Evolutionary conservation across 2,329 filamentous ascomycete species (phyloP).

Genomic region (Trichoderma harzianum): DNA sequence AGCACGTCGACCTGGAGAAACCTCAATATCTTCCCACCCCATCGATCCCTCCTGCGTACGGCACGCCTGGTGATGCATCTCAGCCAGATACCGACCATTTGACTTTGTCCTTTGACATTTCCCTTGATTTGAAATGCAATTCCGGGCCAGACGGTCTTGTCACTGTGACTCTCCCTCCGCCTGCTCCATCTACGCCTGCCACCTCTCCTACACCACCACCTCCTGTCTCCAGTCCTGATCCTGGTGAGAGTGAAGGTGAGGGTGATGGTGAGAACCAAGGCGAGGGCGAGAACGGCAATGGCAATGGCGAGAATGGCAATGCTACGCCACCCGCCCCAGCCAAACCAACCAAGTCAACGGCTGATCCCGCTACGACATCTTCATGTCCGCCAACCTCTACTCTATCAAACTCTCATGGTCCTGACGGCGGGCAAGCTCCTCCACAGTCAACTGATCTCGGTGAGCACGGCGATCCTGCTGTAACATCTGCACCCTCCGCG

Average conservation of each 20-base stretch:
- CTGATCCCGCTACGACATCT: neutral
- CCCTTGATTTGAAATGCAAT: constrained; percentile 28
- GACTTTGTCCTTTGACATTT: constrained; percentile 24
- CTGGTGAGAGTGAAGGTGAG: neutral
- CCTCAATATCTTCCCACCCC: constrained; percentile 16
- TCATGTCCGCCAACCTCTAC: neutral
- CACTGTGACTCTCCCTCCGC: constrained; percentile 18
- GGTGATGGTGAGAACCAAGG: neutral
- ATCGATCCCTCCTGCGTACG: constrained; percentile 1
- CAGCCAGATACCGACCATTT: neutral
- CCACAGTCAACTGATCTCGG: neutral
- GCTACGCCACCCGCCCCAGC: neutral
- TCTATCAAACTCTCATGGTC: neutral
- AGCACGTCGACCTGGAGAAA: constrained; percentile 16
- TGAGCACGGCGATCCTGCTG: neutral
- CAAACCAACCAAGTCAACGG: neutral
- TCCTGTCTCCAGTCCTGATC: neutral
- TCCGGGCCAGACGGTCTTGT: constrained; percentile 33
- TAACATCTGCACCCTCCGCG: neutral
- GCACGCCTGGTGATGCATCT: neutral
- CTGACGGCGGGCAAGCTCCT: neutral
- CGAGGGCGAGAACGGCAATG: neutral
- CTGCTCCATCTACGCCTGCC: neutral
- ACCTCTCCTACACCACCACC: neutral
- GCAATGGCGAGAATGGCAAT: neutral